Evolutionary conservation across 2,329 filamentous ascomycete genomes (phyloP), one percentile per base, ranked within the genome.

Genomic region (Dendrostoma leiphaemia): DNA sequence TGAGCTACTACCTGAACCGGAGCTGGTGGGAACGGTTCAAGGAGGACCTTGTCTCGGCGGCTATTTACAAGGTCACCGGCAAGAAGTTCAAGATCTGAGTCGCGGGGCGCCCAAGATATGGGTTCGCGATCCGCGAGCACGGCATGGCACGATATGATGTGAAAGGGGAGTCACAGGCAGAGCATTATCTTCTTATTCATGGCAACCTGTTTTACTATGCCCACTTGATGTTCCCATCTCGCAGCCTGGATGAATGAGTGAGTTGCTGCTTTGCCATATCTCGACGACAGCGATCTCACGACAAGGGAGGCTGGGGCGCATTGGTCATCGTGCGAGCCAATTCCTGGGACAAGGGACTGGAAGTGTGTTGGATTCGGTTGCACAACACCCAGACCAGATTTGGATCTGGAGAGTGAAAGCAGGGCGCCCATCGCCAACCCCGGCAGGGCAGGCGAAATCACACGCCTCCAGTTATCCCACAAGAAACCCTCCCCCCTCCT

Each of bases 1-100:
- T 96, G 66, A 96, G 91, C 75, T 93, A 96, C 70, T 86, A 85
- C 71, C 81, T 97, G 59, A 97, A 97, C 76, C 84, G 91, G 48
- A 89, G 84, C 48, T 79, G 74, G 52, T 97, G 91, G 90, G 89
- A 95, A 74, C 75, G 74, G 24, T 87, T 87, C 72, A 87, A 87
- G 76, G 84, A 87, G 67, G 84, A 87, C 59, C 66, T 86, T 17
- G 64, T 87, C 15, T 82, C 82, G 28, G 73, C 79, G 43, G 69
- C 83, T 54, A 86, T 83, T 82, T 82, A 75, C 67, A 85, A 86
- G 70, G 64, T 87, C 43, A 86, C 83, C 0, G 84, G 84, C 28
- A 73, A 81, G 58, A 79, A 77, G 65, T 79, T 84, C 65, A 83
- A 81, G 72, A 70, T 84, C 45, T 83, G 69, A 69, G 35, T 5